phyloP scores from a whole-genome alignment of 2,329 filamentous ascomycete species.

The Metarhizium anisopliae region DNA sequence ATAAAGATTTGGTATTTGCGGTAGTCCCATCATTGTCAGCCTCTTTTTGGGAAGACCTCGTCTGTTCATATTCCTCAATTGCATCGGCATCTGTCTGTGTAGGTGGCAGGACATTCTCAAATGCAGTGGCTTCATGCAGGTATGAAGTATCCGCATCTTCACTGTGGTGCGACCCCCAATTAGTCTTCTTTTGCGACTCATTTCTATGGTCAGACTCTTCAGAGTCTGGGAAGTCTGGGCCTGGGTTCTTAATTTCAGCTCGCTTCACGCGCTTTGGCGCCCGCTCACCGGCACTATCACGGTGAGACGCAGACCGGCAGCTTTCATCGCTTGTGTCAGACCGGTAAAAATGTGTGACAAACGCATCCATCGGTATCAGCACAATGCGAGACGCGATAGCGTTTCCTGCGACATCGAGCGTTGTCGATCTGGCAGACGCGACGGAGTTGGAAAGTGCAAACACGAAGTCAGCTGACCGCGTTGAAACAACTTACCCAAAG shows the following conservation, averaged over 20 bases:
- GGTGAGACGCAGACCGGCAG: background rate
- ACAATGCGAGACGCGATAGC: slow-evolving; percentile 6
- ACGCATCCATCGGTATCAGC: slow-evolving; percentile 26
- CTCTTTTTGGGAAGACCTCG: slow-evolving; percentile 45
- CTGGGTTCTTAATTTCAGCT: slow-evolving; percentile 14
- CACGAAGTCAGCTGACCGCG: slow-evolving; percentile 31
- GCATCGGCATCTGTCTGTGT: slow-evolving; percentile 60
- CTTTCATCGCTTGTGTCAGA: slow-evolving; percentile 8
- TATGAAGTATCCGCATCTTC: slow-evolving; percentile 11
- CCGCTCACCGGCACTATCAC: slow-evolving; percentile 11
- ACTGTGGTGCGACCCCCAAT: background rate
- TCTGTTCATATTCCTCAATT: slow-evolving; percentile 70
- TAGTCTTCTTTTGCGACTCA: background rate
- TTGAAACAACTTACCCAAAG: background rate
- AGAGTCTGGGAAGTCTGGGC: slow-evolving; percentile 15
- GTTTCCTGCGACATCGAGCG: background rate
- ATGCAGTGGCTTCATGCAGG: slow-evolving; percentile 18
- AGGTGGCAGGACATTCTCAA: slow-evolving; percentile 53
- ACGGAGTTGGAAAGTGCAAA: slow-evolving; percentile 7
- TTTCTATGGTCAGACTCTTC: slow-evolving; percentile 10
- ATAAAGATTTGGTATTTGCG: slow-evolving; percentile 35
- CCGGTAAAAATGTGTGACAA: slow-evolving; percentile 22
- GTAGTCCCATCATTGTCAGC: slow-evolving; percentile 27
- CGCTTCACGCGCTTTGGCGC: slow-evolving; percentile 23
- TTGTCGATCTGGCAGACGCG: slow-evolving; percentile 4